Base-by-base conservation (phyloP, 2,329 filamentous ascomycete genomes). In the Neofusicoccum kwambonambiense region DNA sequence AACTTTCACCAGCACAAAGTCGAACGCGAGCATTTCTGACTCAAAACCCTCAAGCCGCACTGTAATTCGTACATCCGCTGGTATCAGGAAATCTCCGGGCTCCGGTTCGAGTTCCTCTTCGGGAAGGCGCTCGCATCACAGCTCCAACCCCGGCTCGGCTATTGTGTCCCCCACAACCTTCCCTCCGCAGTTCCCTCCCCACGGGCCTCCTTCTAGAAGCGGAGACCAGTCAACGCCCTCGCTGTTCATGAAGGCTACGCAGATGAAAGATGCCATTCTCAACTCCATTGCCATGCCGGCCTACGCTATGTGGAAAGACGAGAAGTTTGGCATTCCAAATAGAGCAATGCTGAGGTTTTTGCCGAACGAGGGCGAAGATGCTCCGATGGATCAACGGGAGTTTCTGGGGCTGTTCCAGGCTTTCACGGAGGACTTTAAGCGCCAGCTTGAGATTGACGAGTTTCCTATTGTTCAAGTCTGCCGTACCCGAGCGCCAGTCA, bases 251-350 rank as follows among this genome's bases (percentile, higher is more conserved):
- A 94, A 93, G 73, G 86, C 91, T 63, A 87, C 86, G 7, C 81
- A 88, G 58, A 86, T 94, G 79, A 93, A 93, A 74, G 90, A 93
- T 72, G 90, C 90, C 0, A 82, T 93, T 19, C 79, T 94, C 6
- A 90, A 92, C 72, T 90, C 87, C 44, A 90, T 91, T 31, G 85
- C 87, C 67, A 87, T 91, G 72, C 90, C 91, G 0, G 89, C 92
- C 22, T 80, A 93, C 50, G 89, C 89, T 27, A 90, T 93, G 87
- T 93, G 91, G 91, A 90, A 89, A 72, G 91, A 94, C 68, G 87
- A 89, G 62, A 89, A 86, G 54, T 87, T 92, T 52, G 88, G 86
- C 0, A 87, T 92, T 49, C 88, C 90, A 3, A 94, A 94, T 71
- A 86, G 84, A 69, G 89, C 89, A 3, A 85, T 81, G 50, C 71